Evolutionary conservation across 768 basidiomycete species (phyloP).

Genomic region (Nevesoporus exiguus): DNA sequence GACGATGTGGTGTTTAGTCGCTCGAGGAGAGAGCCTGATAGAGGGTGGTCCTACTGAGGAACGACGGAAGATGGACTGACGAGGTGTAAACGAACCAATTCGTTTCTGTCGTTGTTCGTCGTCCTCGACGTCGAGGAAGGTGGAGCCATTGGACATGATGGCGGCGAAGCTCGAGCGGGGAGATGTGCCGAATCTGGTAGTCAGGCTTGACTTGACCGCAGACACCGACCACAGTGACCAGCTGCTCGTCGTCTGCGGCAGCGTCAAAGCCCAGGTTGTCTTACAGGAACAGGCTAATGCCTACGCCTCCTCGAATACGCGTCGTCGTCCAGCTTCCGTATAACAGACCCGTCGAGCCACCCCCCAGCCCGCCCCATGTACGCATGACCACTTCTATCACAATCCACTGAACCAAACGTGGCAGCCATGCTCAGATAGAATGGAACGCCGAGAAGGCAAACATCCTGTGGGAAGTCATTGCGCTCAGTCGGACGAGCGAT

Average conservation of each 20-base stretch:
- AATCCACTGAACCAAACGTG: constrained; percentile 6
- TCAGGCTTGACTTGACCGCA: background rate
- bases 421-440: constrained; percentile 55
- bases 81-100: constrained; percentile 32
- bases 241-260: background rate
- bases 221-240: background rate
- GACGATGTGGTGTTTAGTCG: constrained; percentile 33
- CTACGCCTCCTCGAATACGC: constrained; percentile 43
- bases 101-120: constrained; percentile 42
- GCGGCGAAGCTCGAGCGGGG: background rate
- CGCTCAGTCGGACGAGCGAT: constrained; percentile 68
- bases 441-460: constrained; percentile 85
- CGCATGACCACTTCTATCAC: constrained; percentile 25
- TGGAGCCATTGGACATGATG: constrained; percentile 10
- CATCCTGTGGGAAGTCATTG: constrained; percentile 84
- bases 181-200: constrained; percentile 10
- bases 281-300: constrained; percentile 16
- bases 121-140: constrained; percentile 45
- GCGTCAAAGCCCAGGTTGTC: background rate
- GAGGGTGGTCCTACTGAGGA: background rate
- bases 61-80: background rate
- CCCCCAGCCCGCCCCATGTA: constrained; percentile 66
- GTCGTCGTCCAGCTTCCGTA: constrained; percentile 79
- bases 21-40: constrained; percentile 40
- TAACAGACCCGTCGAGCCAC: constrained; percentile 68